phyloP scores from a whole-genome alignment of 2,329 filamentous ascomycete genomes.

The Cladophialophora bantiana region DNA sequence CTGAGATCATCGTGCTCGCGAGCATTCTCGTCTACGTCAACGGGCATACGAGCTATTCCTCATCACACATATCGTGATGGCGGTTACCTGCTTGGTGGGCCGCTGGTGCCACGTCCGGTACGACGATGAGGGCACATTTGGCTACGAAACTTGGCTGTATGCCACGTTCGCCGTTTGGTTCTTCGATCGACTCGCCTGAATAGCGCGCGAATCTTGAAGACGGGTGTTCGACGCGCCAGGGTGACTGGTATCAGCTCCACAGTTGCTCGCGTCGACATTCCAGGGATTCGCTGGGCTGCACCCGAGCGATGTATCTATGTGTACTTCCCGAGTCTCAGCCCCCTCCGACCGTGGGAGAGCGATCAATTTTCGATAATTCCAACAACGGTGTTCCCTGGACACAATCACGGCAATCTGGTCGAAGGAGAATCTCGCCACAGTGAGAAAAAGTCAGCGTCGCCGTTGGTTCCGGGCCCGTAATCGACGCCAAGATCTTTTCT shows the following conservation, averaged over 20 bases:
- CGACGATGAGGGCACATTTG: conserved; percentile 49
- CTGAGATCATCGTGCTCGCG: conserved; percentile 42
- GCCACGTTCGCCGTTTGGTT: conserved; percentile 53
- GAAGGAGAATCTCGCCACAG: conserved; percentile 1
- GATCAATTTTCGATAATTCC: conserved; percentile 48
- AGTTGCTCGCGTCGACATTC: conserved; percentile 24
- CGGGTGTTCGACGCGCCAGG: conserved; percentile 45
- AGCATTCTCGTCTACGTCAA: conserved; percentile 43
- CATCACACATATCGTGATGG: conserved; percentile 45
- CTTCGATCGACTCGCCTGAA: conserved; percentile 55
- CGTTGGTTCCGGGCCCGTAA: too few species aligned
- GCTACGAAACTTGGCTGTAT: conserved; percentile 59
- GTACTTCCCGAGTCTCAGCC: conserved; percentile 27
- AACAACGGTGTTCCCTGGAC: neutral
- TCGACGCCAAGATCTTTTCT: neutral
- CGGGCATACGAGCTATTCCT: conserved; percentile 48
- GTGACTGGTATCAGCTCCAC: conserved; percentile 48
- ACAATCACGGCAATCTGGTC: neutral
- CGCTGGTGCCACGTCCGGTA: conserved; percentile 51
- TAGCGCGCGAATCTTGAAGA: conserved; percentile 51
- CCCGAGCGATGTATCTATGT: conserved; percentile 28
- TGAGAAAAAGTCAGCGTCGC: too few species aligned
- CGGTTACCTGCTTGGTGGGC: conserved; percentile 45
- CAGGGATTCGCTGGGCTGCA: conserved; percentile 40
- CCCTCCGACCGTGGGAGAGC: conserved; percentile 47